These are phyloP conservation scores for Apiotrichum mycotoxinovorans DNA, from an alignment of 1,284 basidiomycete species.

Conservation along the genomic window DNA sequence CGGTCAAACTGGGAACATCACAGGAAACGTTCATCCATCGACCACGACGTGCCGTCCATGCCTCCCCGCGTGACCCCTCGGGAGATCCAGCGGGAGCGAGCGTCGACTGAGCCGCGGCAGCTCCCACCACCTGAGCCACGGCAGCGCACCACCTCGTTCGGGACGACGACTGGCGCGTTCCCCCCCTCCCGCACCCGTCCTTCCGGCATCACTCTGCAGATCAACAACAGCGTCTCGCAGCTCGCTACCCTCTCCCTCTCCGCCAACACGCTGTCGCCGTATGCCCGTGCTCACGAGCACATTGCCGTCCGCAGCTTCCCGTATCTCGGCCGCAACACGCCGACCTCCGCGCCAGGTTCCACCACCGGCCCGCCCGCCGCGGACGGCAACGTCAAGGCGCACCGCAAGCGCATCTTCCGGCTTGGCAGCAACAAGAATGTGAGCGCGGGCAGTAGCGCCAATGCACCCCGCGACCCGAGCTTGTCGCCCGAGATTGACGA, in stretches of 20 bases:
- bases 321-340: slow-evolving; percentile 46
- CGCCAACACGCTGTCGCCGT: slow-evolving; percentile 86
- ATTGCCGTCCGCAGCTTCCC: slow-evolving; percentile 84
- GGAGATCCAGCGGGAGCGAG: background rate
- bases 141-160: slow-evolving; percentile 10
- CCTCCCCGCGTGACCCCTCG: background rate
- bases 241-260: slow-evolving; percentile 77
- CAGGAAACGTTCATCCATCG: background rate
- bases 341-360: slow-evolving; percentile 29
- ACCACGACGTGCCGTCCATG: background rate
- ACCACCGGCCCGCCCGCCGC: slow-evolving; percentile 7
- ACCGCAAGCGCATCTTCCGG: slow-evolving; percentile 68
- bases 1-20: slow-evolving; percentile 33
- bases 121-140: background rate
- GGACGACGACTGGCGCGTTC: background rate
- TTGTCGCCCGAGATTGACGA: slow-evolving; percentile 15
- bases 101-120: background rate
- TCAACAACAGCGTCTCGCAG: slow-evolving; percentile 73
- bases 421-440: slow-evolving; percentile 54
- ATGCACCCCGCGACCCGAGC: background rate
- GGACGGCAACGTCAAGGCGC: slow-evolving; percentile 60
- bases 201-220: slow-evolving; percentile 61
- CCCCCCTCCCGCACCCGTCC: background rate
- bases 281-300: slow-evolving; percentile 79
- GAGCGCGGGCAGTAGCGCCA: no score